Evolutionary conservation across 257 asterid species (phyloP).

Genomic region (Solanum etuberosum): DNA sequence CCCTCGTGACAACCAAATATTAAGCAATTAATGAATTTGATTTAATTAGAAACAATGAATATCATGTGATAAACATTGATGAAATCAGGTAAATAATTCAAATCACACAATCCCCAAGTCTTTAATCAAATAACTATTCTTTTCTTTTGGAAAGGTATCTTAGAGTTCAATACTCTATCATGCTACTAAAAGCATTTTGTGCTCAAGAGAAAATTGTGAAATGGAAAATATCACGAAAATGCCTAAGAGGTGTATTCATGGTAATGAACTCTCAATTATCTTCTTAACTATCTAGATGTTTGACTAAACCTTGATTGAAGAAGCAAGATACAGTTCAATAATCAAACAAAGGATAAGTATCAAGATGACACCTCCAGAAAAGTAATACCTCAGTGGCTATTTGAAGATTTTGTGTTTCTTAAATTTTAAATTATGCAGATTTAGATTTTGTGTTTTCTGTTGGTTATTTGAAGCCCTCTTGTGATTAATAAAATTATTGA

Average conservation of each 20-base stretch:
- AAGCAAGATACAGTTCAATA: neutral
- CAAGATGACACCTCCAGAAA: neutral
- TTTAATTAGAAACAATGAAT: neutral
- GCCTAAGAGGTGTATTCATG: neutral
- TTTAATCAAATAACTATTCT: neutral
- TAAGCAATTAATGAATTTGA: neutral
- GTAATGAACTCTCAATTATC: neutral
- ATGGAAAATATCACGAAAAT: neutral
- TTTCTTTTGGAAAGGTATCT: neutral
- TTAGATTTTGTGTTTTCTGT: neutral
- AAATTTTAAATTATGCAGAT: neutral
- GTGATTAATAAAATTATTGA: neutral
- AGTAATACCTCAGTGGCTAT: neutral
- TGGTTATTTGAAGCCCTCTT: too few species aligned
- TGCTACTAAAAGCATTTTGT: neutral
- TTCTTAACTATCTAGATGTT: neutral
- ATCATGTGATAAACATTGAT: neutral
- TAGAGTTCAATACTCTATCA: neutral
- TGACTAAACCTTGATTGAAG: neutral
- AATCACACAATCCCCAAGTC: neutral
- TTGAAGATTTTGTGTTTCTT: neutral
- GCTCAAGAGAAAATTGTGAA: neutral
- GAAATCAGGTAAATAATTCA: neutral
- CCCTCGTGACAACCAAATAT: neutral
- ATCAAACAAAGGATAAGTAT: neutral